Conservation (phyloP, 345 rosid genomes). For the Populus deltoides region DNA sequence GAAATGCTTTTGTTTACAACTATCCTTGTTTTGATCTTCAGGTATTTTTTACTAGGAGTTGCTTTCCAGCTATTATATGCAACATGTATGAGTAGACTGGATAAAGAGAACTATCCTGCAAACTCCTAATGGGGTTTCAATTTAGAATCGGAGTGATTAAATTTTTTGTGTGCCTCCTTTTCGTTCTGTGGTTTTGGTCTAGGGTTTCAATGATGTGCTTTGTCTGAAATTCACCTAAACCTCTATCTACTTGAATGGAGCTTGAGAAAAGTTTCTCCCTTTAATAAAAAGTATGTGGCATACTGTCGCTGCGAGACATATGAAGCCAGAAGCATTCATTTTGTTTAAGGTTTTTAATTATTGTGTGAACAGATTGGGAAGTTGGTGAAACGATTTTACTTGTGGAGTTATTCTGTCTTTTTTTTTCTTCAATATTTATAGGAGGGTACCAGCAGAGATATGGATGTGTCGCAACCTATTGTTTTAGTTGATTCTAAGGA, state of each 20-base stretch:
- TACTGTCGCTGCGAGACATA: neutral
- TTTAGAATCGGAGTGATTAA: neutral
- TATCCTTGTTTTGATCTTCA: conserved; percentile 50
- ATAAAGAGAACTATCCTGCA: neutral
- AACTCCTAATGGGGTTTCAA: neutral
- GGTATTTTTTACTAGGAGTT: conserved; percentile 31
- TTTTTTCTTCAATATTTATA: conserved; percentile 21
- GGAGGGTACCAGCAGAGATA: conserved; percentile 24
- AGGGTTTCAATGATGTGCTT: neutral
- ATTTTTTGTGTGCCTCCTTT: neutral
- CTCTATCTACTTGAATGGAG: neutral
- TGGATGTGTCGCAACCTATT: conserved; percentile 34
- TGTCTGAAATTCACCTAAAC: neutral
- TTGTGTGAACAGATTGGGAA: neutral
- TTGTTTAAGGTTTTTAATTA: neutral
- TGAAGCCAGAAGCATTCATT: neutral
- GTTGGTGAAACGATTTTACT: neutral
- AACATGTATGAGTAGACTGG: neutral
- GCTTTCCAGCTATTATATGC: neutral
- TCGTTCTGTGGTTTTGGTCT: too few species aligned
- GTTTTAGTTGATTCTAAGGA: conserved; percentile 46
- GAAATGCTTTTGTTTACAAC: conserved; percentile 38
- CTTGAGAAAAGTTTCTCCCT: neutral
- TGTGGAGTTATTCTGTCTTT: neutral
- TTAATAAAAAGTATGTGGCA: neutral